phyloP scores from a whole-genome alignment of 2,329 filamentous ascomycete species.

The Paramyrothecium sp. region DNA sequence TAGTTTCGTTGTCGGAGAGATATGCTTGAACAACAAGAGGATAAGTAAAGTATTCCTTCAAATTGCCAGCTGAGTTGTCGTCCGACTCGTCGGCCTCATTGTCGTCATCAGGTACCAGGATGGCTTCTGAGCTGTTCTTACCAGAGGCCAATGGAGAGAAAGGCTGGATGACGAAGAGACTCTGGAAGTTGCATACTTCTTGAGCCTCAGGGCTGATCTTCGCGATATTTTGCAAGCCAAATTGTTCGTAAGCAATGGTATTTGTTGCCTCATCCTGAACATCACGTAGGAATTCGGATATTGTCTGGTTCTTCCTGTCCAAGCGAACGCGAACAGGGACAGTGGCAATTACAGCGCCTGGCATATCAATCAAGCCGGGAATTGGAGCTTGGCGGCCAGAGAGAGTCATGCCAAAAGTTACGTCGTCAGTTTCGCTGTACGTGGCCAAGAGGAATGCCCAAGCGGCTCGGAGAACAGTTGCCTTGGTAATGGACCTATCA shows the following conservation, averaged over 20 bases:
- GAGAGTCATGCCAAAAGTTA: neutral
- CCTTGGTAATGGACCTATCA: neutral
- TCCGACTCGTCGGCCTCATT: too few relatives aligned
- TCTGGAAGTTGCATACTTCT: neutral
- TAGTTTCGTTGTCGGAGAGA: neutral
- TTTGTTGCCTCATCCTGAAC: neutral
- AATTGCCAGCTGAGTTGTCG: too few relatives aligned
- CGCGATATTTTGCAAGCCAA: neutral
- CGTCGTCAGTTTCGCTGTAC: slow-evolving; percentile 2
- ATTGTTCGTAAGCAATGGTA: neutral
- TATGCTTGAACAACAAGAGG: slow-evolving; percentile 5
- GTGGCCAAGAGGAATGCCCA: neutral
- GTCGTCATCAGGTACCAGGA: neutral
- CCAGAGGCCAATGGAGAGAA: neutral
- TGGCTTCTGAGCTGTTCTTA: neutral
- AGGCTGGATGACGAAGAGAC: neutral
- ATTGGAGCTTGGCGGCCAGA: neutral
- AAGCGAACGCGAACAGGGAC: slow-evolving; percentile 17
- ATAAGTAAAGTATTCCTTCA: slow-evolving; percentile 8
- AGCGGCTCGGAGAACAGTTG: neutral
- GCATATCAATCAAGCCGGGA: slow-evolving; percentile 19
- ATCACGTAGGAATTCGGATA: neutral
- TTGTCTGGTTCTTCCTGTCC: neutral
- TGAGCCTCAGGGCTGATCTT: neutral
- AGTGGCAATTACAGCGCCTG: slow-evolving; percentile 27